Conservation (phyloP, 164 flowering plant genomes). For the Magnolia sinica region DNA sequence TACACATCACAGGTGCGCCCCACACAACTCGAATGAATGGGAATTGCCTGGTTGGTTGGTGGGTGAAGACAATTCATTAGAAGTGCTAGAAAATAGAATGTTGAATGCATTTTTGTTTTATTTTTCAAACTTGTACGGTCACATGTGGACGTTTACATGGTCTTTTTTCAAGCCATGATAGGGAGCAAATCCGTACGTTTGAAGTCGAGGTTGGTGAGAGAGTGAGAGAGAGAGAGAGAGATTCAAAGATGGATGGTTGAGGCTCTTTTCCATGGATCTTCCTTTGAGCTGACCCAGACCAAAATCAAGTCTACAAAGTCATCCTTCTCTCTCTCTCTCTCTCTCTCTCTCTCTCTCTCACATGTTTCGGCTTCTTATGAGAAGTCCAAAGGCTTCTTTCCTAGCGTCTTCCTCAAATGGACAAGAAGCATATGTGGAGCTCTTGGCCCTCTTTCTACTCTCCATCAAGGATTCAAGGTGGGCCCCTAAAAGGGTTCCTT, state of each 20-base stretch:
- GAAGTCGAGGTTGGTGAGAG: background rate
- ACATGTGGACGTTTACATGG: too few relatives aligned
- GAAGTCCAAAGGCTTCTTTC: constrained; percentile 4
- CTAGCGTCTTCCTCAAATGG: constrained; percentile 4
- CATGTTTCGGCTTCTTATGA: background rate
- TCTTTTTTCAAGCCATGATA: background rate
- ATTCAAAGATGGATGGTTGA: background rate
- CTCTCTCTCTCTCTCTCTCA: background rate
- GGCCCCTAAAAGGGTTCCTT: background rate
- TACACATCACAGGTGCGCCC: too few relatives aligned
- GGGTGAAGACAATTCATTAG: too few relatives aligned
- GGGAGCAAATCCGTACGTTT: background rate
- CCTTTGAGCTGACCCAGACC: background rate
- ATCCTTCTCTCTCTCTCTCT: background rate
- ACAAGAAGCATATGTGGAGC: background rate
- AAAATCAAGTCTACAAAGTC: background rate
- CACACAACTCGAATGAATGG: too few relatives aligned
- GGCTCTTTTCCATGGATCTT: background rate
- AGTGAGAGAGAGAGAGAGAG: background rate
- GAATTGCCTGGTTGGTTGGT: too few relatives aligned
- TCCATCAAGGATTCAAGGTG: background rate
- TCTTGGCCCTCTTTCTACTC: background rate
- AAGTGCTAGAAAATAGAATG: too few relatives aligned
- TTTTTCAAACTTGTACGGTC: too few relatives aligned
- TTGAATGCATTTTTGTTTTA: too few relatives aligned